Evolutionary conservation across 108 stramenopile genomes (phyloP), one percentile per base, ranked within the genome.

Genomic region (Cyclotella choctawhatcheeana): DNA sequence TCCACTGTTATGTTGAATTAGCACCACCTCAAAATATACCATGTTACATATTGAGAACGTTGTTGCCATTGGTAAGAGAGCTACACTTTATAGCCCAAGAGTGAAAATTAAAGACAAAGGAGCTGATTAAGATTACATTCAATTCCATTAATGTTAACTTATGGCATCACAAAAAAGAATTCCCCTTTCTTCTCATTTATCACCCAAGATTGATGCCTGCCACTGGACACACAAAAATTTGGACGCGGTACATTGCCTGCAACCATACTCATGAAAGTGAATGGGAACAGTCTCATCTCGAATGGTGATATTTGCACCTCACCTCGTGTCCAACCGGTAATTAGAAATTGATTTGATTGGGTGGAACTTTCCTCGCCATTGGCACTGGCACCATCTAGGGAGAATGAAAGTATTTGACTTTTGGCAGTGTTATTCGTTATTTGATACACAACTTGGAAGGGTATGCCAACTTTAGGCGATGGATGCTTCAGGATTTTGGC

Each of bases 151-250:
- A 18, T n/a, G 4, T 18, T 50, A n/a, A n/a, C 18, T 44, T 56
- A 85, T 20, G 84, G 84, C 67, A 78, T 44, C 3, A 85, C 73
- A 59, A 72, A 85, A 4, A 85, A 63, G 81, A 45, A 58, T 30
- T 35, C 51, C 32, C 72, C 33, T 7, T 33, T 59, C 47, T 26
- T 69, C 43, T 82, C 82, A 58, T 82, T 78, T 32, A 93, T 79
- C 5, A 93, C 71, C 87, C 87, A 93, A 22, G 89, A 65, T 43
- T 85, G 79, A 64, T 91, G 85, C 18, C 90, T 81, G 26, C 48
- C 43, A 58, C 88, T 88, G 0, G 83, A 79, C 48, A 88, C 74
- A 29, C 33, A 73, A 24, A 91, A 67, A 10, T 63, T 16, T 12
- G 93, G 93, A 32, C 86, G 27, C 7, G 30, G 27, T 18, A 82